Base-by-base conservation (phyloP, 2,329 filamentous ascomycete species). In the Aspergillus texensis region DNA sequence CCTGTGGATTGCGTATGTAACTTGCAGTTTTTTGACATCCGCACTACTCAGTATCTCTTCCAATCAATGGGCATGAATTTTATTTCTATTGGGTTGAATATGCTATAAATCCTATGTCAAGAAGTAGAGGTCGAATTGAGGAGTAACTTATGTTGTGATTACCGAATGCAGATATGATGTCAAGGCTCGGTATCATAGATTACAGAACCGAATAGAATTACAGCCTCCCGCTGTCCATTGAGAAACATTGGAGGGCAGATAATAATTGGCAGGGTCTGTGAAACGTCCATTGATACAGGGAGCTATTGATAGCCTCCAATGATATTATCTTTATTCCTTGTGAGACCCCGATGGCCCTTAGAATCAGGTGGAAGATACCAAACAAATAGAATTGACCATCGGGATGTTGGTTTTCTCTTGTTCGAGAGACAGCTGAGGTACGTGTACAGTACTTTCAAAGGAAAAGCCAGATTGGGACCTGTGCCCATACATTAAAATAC, bases 291-390 rank as follows among this genome's bases (percentile, higher is more conserved):
- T 19, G 28, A 32, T 36, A 34, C 14, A 36, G n/a, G 14, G 32
- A 28, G 34, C 32, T 55, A 55, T 55, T 55, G 32, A 28, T 55
- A 55, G 32, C 32, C 5, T 39, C 34, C 52, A 39, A 39, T 55
- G 21, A 55, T 55, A 41, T 36, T 39, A 55, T 39, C 21, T 26
- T 55, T 39, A 55, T 55, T 55, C 52, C 41, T 55, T 55, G 52
- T 55, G 36, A n/a, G n/a, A 53, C 24, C 19, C 16, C 26, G 26
- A 12, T 12, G 19, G 24, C 14, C 14, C 14, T 26, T 26, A 28
- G 48, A 52, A 52, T 4, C 28, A 52, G 26, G 16, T 32, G 48
- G 28, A 52, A 32, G 26, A 32, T 32, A 32, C 19, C 8, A 32
- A 52, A 21, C 19, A 32, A 32, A n/a, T 30, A 34, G 28, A 4